Conservation (phyloP, 305 asterid genomes). For the Fraxinus sp. region DNA sequence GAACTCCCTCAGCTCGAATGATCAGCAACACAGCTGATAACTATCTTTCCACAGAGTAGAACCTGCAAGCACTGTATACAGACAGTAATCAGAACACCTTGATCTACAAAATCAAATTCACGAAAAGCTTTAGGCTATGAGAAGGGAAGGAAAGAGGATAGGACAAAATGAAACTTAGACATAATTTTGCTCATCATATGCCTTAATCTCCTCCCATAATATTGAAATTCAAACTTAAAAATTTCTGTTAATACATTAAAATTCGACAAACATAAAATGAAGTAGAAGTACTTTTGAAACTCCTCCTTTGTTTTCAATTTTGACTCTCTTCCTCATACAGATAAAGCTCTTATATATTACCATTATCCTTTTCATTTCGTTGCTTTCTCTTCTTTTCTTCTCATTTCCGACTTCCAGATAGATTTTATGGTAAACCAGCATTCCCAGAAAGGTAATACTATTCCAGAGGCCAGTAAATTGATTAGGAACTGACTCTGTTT, state of each 20-base stretch:
- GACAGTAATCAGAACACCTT: constrained; percentile 27
- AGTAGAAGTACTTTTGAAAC: background rate
- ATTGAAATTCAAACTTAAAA: background rate
- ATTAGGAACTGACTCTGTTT: background rate
- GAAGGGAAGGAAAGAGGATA: background rate
- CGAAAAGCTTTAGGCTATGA: background rate
- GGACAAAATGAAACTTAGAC: background rate
- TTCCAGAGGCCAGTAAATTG: background rate
- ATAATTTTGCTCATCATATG: background rate
- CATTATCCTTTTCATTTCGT: background rate
- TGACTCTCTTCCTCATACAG: background rate
- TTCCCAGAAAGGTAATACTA: background rate
- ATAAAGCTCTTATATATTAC: background rate
- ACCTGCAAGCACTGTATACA: constrained; percentile 32
- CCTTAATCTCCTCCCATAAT: background rate
- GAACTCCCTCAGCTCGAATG: constrained; percentile 27
- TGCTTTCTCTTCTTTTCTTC: background rate
- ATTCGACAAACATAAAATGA: background rate
- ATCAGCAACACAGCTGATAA: constrained; percentile 2
- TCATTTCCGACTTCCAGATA: background rate
- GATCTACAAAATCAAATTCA: background rate
- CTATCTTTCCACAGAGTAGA: constrained; percentile 22
- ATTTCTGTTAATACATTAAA: background rate
- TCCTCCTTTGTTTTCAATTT: background rate
- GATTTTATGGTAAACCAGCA: background rate